Conservation (phyloP, 1,284 basidiomycete genomes). For the Porodaedalea pini region DNA sequence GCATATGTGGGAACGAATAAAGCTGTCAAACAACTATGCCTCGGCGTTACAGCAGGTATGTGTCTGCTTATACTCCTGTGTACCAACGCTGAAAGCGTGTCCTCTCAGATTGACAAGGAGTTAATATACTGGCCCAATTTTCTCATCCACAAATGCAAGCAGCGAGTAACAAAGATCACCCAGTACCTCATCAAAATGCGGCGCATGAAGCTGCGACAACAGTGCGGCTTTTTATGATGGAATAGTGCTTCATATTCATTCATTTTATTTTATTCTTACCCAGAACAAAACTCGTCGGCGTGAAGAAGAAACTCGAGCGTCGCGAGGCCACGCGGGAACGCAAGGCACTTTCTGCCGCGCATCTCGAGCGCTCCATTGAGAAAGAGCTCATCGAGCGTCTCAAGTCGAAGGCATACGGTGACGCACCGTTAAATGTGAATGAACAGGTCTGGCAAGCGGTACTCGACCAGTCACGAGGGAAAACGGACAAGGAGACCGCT, state of each 20-base stretch:
- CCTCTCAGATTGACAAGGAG: conserved; percentile 83
- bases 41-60: conserved; percentile 90
- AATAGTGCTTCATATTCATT: background rate
- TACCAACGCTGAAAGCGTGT: background rate
- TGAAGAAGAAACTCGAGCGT: conserved; percentile 98
- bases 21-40: conserved; percentile 90
- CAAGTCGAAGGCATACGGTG: conserved; percentile 96
- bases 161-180: conserved; percentile 97
- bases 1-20: conserved; percentile 96
- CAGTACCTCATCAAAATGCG: conserved; percentile 99
- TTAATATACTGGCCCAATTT: conserved; percentile 98
- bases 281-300: conserved; percentile 89
- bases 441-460: conserved; percentile 95
- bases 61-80: conserved; percentile 10
- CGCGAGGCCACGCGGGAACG: conserved; percentile 90
- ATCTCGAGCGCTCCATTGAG: conserved; percentile 92
- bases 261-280: conserved; percentile 8
- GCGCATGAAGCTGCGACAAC: conserved; percentile 81
- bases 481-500: conserved; percentile 46
- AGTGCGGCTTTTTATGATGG: conserved; percentile 51
- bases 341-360: conserved; percentile 93
- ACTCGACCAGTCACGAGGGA: conserved; percentile 65
- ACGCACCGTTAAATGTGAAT: conserved; percentile 97
- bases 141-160: conserved; percentile 98
- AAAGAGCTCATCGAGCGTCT: conserved; percentile 94